Percentiles rank a stretch among this genome's conserved stretches.
These are phyloP conservation scores for Sporopachydermia lactativora DNA, from an alignment of 805 yeast genomes.

Conservation along the genomic window DNA sequence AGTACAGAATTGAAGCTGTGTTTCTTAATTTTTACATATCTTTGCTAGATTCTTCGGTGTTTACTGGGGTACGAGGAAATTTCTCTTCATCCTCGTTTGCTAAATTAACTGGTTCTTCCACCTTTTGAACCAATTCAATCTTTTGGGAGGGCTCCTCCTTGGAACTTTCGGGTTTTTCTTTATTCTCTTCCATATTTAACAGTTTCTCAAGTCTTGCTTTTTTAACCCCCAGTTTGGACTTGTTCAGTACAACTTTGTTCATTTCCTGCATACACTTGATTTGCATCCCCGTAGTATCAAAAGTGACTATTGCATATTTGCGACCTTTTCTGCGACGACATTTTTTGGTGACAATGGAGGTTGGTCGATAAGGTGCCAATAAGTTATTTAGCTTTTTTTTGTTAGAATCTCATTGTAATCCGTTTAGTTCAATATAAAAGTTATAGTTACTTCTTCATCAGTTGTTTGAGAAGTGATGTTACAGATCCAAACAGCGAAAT, in stretches of 20 bases:
- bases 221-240: conserved; percentile 50
- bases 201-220: conserved; percentile 48
- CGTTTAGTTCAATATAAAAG: not conserved
- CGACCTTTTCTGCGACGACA: not conserved
- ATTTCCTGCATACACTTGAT: conserved; percentile 56
- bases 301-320: conserved; percentile 35
- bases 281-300: conserved; percentile 47
- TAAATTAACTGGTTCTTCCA: no score
- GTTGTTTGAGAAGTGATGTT: not conserved
- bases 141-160: no score
- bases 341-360: not conserved
- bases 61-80: no score
- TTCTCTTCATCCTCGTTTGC: no score
- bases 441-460: not conserved
- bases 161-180: not conserved
- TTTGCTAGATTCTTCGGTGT: no score
- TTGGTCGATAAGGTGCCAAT: conserved; percentile 2
- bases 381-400: conserved; percentile 1
- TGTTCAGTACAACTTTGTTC: conserved; percentile 53
- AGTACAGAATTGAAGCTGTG: no score
- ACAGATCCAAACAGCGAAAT: not conserved
- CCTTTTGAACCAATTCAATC: no score
- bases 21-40: no score
- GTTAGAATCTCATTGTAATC: conserved; percentile 1
- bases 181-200: not conserved